Percentiles rank a stretch among this genome's conserved stretches.
phyloP scores from a whole-genome alignment of 306 rosid species.

The Cucumis sativus region Cucumber_9930_V3 NC_026656.2:22483501-22484000 shows the following conservation, averaged over 20 bases:
- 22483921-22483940: background rate
- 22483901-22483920: background rate
- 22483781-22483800: background rate
- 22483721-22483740: background rate
- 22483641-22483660: background rate
- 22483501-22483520: background rate
- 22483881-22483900: background rate
- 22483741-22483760: background rate
- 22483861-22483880: background rate
- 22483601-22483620: background rate
- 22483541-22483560: slow-evolving; percentile 1
- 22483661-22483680: background rate
- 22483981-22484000: background rate
- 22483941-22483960: background rate
- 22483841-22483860: background rate
- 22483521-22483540: slow-evolving; percentile 10
- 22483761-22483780: background rate
- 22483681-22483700: no score
- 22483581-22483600: no score
- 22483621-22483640: background rate
- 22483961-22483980: background rate
- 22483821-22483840: background rate
- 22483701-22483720: background rate
- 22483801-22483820: background rate
- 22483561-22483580: background rate